phyloP scores from a whole-genome alignment of 805 yeast species.

The Blastobotrys americana region DNA sequence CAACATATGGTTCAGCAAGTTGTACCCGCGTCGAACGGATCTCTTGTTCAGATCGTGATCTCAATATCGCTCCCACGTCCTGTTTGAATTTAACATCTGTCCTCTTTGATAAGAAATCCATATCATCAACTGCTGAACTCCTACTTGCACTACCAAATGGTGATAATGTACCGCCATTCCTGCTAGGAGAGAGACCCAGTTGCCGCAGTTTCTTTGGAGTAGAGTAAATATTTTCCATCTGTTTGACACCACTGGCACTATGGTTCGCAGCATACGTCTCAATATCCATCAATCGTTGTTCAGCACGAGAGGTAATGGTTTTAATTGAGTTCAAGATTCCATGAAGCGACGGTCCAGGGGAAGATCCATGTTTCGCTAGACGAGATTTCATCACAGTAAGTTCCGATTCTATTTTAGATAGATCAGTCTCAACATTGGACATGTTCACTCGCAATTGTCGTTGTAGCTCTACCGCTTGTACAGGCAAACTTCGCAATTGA shows the following conservation, averaged over 20 bases:
- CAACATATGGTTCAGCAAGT: no score
- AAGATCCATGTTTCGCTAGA: conserved; percentile 6
- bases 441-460: conserved; percentile 9
- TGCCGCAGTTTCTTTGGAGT: neutral
- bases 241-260: neutral
- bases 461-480: conserved; percentile 18
- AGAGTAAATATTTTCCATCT: neutral
- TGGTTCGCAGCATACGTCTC: conserved; percentile 1
- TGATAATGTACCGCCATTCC: conserved; percentile 1
- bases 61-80: conserved; percentile 3
- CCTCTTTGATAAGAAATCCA: conserved; percentile 3
- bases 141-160: neutral
- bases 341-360: conserved; percentile 11
- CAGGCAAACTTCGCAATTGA: conserved; percentile 14
- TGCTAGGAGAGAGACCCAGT: neutral
- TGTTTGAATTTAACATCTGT: conserved; percentile 1
- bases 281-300: conserved; percentile 6
- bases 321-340: conserved; percentile 13
- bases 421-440: conserved; percentile 9
- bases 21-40: neutral
- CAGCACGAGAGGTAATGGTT: conserved; percentile 8
- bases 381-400: conserved; percentile 13
- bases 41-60: conserved; percentile 1
- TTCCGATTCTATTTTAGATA: conserved; percentile 10
- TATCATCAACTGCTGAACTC: conserved; percentile 6